Evolutionary conservation across 495 filamentous ascomycete genomes (phyloP), one percentile per base, ranked within the genome.

Genomic region (Penicillium egyptiacum): DNA sequence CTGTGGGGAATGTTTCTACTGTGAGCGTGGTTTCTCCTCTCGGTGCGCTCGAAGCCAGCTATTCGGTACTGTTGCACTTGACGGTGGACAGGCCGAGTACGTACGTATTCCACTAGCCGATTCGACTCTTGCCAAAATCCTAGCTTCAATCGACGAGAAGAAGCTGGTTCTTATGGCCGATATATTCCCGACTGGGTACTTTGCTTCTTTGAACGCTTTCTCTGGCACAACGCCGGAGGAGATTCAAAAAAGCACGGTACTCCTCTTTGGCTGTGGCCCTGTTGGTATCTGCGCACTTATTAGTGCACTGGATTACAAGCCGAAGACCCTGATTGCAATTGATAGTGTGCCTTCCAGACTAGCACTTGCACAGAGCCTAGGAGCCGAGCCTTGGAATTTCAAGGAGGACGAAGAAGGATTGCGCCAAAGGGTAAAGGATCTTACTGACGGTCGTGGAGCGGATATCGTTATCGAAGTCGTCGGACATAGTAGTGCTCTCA

Each of bases 381-480:
- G 92, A 0, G 92, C 91, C 0, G 88, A 92, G 69, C 81, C 88
- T 16, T 83, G 88, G 71, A 91, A 96, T 62, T 92, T 90, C 60
- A 66, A 81, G 55, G 81, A 72, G 10, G 80, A 93, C 46, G 84
- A 77, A 7, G 73, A 91, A 66, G 72, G 82, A 14, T 23, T 68
- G 1, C 58, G 63, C 5, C 69, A 76, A 58, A 72, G 87, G 53
- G 84, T 96, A 16, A 82, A 83, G 67, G 87, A 89, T 50, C 76
- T 86, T 22, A 95, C 89, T 0, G 83, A 86, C 14, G 89, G 89
- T 0, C 76, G 92, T 17, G 92, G 92, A 0, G 92, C 91, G 0
- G 92, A 97, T 75, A 83, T 88, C 0, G 87, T 91, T 6, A 84
- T 96, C 47, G 92, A 97, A 69, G 88, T 94, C 9, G 92, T 97